Evolutionary conservation across 2,329 filamentous ascomycete species (phyloP), one percentile per base, ranked within the genome.

Genomic region (Colletotrichum orchidophilum): DNA sequence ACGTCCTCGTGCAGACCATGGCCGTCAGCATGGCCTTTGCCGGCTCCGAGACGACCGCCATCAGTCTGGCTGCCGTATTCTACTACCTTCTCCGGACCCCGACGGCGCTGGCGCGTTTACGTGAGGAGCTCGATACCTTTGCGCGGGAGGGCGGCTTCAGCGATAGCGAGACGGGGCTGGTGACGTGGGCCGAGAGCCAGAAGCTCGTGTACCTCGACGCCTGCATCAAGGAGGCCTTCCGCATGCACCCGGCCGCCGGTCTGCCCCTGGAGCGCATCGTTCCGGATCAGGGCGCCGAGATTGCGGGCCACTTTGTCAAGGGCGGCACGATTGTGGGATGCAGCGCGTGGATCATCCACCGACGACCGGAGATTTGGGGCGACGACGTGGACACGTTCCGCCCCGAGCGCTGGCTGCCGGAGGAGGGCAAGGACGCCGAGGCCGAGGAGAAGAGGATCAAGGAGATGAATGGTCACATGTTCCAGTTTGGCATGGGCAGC

Each of bases 1-100:
- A 94, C 75, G 86, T 85, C 3, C 85, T 92, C 9, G 92, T 94
- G 12, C 88, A 92, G 74, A 91, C 91, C 7, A 92, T 93, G 82
- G 91, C 91, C 60, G 88, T 91, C n/a, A 90, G 86, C 69, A 93
- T 93, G 91, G 87, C 87, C 0, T 90, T 93, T 75, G 94, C 94
- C 0, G 93, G 93, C 3, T 92, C 89, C 2, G 94, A 96, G 80
- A 96, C 93, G 0, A 96, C 93, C 0, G 93, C 92, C 49, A 95
- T 95, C 77, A 90, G 88, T 7, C 85, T 95, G 0, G 88, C 88
- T 6, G 87, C 90, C 7, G 87, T 95, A 0, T 93, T 96, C 76
- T 95, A 95, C 81, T 91, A 90, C 79, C 81, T 95, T 3, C 84
- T 95, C 42, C 91, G 91, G 76, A 88, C 90, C 75, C 90, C 91